Evolutionary conservation across 768 basidiomycete species (phyloP).

Genomic region (Tulasnella sp.): DNA sequence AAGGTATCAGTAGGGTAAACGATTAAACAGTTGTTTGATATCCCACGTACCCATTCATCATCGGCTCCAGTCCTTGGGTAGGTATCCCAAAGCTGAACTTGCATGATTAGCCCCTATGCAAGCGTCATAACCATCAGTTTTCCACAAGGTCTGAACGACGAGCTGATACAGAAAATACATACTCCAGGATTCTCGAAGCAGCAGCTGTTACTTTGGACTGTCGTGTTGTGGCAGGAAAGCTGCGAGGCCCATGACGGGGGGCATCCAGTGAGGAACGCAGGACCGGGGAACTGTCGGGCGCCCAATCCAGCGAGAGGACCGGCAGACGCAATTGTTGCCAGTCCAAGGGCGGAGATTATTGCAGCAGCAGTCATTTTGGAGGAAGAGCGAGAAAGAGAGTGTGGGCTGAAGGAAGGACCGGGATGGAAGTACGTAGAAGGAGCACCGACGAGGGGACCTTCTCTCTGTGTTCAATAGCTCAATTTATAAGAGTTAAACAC

Average conservation of each 20-base stretch:
- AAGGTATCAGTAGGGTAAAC: neutral
- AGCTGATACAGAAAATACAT: conserved; percentile 19
- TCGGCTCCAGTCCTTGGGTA: conserved; percentile 48
- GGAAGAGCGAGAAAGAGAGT: neutral
- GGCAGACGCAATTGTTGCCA: neutral
- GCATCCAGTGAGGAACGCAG: neutral
- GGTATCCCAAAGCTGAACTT: conserved; percentile 66
- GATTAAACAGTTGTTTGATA: neutral
- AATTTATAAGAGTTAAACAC: neutral
- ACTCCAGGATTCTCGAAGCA: conserved; percentile 61
- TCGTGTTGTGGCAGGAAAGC: conserved; percentile 38
- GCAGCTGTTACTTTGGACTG: conserved; percentile 35
- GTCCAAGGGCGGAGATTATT: neutral
- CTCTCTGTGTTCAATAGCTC: neutral
- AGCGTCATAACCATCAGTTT: neutral
- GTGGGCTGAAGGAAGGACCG: neutral
- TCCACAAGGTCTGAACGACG: neutral
- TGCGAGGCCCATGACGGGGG: neutral
- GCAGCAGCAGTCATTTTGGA: neutral
- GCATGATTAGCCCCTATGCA: conserved; percentile 45
- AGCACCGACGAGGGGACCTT: neutral
- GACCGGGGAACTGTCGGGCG: neutral
- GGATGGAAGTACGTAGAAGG: neutral
- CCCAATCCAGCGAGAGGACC: neutral
- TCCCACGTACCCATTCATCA: conserved; percentile 48